Percentiles rank a stretch among this genome's conserved stretches.
phyloP scores from a whole-genome alignment of 116 monocot genomes.

The Dioscorea cayenensis region DNA sequence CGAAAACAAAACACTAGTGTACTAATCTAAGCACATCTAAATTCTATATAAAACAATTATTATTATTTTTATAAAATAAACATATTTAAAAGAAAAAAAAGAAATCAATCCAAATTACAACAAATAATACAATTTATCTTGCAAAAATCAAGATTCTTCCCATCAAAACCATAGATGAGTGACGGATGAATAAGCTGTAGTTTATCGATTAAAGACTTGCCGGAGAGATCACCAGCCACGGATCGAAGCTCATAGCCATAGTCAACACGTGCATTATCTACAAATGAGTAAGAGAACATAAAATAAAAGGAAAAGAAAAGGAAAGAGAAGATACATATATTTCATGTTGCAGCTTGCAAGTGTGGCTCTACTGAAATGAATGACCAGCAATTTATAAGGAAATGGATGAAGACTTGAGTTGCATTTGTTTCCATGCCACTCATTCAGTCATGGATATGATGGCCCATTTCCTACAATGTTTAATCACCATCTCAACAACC shows the following conservation, averaged over 20 bases:
- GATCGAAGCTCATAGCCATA: constrained; percentile 30
- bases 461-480: too few relatives aligned
- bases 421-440: too few relatives aligned
- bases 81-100: too few relatives aligned
- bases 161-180: constrained; percentile 33
- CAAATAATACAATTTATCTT: constrained; percentile 7
- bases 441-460: too few relatives aligned
- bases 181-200: constrained; percentile 22
- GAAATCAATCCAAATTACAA: too few relatives aligned
- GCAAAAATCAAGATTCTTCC: constrained; percentile 24
- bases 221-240: constrained; percentile 16
- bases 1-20: neutral
- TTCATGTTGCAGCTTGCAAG: too few relatives aligned
- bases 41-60: too few relatives aligned
- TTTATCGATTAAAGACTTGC: constrained; percentile 18
- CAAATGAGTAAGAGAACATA: neutral
- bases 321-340: neutral
- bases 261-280: neutral
- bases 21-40: neutral
- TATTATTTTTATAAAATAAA: too few relatives aligned
- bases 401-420: too few relatives aligned
- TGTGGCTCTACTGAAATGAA: too few relatives aligned
- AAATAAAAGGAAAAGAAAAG: neutral
- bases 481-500: too few relatives aligned
- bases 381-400: too few relatives aligned